These are phyloP conservation scores for Sphaerostilbella broomeana DNA, from an alignment of 2,329 filamentous ascomycete genomes.

Conservation along the genomic window DNA sequence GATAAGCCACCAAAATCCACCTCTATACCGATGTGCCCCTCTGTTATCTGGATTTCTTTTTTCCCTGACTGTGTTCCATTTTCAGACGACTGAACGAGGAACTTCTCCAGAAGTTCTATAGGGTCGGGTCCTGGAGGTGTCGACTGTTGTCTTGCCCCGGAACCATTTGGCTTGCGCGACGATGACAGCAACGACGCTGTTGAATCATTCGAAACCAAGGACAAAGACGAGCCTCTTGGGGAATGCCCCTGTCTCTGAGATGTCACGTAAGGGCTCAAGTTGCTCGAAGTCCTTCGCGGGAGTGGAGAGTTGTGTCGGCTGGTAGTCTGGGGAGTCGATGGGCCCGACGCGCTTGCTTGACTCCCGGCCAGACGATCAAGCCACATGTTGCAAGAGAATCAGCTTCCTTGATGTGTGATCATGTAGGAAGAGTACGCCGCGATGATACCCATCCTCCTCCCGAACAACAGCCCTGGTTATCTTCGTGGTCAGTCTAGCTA, in stretches of 20 bases:
- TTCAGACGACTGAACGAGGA: conserved; percentile 31
- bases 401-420: not conserved
- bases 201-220: conserved; percentile 71
- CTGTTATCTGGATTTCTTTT: conserved; percentile 27
- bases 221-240: conserved; percentile 70
- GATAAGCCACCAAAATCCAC: conserved; percentile 76
- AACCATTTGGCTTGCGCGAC: conserved; percentile 60
- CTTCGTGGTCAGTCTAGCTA: not conserved
- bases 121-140: conserved; percentile 53
- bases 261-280: conserved; percentile 61
- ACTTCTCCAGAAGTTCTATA: conserved; percentile 56
- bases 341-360: conserved; percentile 53
- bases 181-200: conserved; percentile 65
- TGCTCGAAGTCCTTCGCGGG: conserved; percentile 59
- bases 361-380: conserved; percentile 72
- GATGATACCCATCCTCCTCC: conserved; percentile 4
- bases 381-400: conserved; percentile 59
- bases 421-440: conserved; percentile 1
- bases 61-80: conserved; percentile 12
- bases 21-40: conserved; percentile 54
- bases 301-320: conserved; percentile 68
- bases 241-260: conserved; percentile 61
- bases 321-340: conserved; percentile 54
- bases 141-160: conserved; percentile 55
- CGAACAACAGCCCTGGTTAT: conserved; percentile 5